These are phyloP conservation scores for Paxillus rubicundulus DNA, from an alignment of 768 basidiomycete species.

Conservation along the genomic window DNA sequence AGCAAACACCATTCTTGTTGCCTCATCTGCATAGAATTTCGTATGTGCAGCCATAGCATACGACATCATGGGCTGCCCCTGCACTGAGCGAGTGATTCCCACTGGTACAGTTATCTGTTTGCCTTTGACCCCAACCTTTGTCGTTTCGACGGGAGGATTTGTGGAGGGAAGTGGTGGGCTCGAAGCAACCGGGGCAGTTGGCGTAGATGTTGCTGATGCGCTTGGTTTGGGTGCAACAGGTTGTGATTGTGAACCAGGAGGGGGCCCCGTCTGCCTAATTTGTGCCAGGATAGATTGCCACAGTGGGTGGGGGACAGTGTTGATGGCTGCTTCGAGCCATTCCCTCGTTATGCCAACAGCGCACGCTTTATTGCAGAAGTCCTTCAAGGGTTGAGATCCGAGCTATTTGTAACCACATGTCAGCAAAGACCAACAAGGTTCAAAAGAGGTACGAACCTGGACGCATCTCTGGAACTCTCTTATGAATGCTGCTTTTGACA, in stretches of 20 bases:
- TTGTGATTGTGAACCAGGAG: background rate
- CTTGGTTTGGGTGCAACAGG: slow-evolving; percentile 1
- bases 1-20: slow-evolving; percentile 6
- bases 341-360: slow-evolving; percentile 16
- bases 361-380: slow-evolving; percentile 14
- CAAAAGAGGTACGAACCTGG: slow-evolving; percentile 15
- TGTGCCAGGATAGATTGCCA: slow-evolving; percentile 11
- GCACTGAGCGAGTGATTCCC: background rate
- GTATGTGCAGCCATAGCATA: slow-evolving; percentile 13
- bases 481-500: slow-evolving; percentile 17
- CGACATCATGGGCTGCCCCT: background rate
- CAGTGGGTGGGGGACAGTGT: slow-evolving; percentile 15
- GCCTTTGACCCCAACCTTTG: background rate
- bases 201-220: background rate
- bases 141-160: background rate
- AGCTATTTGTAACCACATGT: slow-evolving; percentile 9
- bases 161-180: background rate
- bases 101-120: background rate
- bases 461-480: slow-evolving; percentile 20
- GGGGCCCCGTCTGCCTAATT: background rate
- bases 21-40: slow-evolving; percentile 23
- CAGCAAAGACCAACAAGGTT: background rate
- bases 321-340: slow-evolving; percentile 17
- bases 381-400: slow-evolving; percentile 12
- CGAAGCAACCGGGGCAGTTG: background rate